A percentile compares a stretch with the other conserved stretches of the same genome.
Evolutionary conservation across 805 yeast genomes (phyloP).

Genomic region (Nakazawaea laoshanensis): DNA sequence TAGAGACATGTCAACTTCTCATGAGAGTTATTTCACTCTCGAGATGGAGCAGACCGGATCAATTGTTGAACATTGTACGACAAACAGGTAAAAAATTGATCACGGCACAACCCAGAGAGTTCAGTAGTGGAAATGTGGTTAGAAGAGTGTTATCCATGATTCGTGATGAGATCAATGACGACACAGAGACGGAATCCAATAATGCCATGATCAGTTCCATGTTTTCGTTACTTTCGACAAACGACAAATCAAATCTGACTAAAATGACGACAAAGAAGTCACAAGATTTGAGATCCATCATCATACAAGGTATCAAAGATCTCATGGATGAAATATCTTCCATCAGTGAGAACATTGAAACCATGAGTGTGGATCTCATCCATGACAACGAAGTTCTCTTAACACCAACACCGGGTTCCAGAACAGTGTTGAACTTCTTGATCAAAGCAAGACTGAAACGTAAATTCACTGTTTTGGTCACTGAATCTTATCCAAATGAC

Average conservation of each 20-base stretch:
- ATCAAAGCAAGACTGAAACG: slow-evolving; percentile 83
- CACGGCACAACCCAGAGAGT: slow-evolving; percentile 82
- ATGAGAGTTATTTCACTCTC: slow-evolving; percentile 86
- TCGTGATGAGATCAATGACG: slow-evolving; percentile 74
- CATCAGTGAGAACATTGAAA: slow-evolving; percentile 84
- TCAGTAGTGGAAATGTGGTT: slow-evolving; percentile 83
- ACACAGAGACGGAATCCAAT: slow-evolving; percentile 17
- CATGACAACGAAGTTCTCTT: slow-evolving; percentile 82
- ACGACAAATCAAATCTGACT: slow-evolving; percentile 19
- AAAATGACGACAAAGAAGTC: slow-evolving; percentile 16
- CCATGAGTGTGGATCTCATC: slow-evolving; percentile 85
- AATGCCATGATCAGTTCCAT: slow-evolving; percentile 60
- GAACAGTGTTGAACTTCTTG: slow-evolving; percentile 80
- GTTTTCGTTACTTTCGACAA: slow-evolving; percentile 74
- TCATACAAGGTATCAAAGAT: slow-evolving; percentile 88
- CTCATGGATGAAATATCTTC: slow-evolving; percentile 85
- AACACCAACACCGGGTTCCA: slow-evolving; percentile 93
- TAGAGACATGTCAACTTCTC: slow-evolving; percentile 78
- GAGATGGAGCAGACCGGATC: slow-evolving; percentile 75
- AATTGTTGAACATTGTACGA: slow-evolving; percentile 64
- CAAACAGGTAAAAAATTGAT: slow-evolving; percentile 62
- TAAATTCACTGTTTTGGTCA: slow-evolving; percentile 83
- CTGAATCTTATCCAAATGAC: slow-evolving; percentile 89
- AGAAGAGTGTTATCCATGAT: slow-evolving; percentile 81
- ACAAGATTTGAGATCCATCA: slow-evolving; percentile 71